Base-by-base conservation (phyloP, 148 eudicot species). In the Rhododendron williamsianum region DNA sequence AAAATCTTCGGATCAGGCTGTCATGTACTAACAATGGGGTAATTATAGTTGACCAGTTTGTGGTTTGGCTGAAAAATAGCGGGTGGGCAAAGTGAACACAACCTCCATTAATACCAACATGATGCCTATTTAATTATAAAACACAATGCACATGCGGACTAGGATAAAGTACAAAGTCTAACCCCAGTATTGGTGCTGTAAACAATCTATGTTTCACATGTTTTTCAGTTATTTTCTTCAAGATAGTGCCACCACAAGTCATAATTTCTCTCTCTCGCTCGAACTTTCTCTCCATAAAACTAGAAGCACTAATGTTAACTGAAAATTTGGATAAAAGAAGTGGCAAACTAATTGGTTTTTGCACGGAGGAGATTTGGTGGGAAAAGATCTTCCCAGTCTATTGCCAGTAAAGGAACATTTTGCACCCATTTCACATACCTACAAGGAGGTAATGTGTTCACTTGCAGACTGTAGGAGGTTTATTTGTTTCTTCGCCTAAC, bases 1-100 rank as follows among this genome's bases (percentile, higher is more conserved):
- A 33, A 82, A 63, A 60, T 82, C 27, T 80, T 51, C 9, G 18
- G 60, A 78, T 78, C 35, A 80, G 82, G 63, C n/a, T 25, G 54
- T 52, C n/a, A 30, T 52, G 16, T 13, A 2, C 27, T 65, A 9
- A 60, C n/a, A 21, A 23, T 23, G 30, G 71, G 71, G 71, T 65
- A 23, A 65, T 65, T 65, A 2, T 9, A 65, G 27, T 23, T 54
- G 27, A 65, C 72, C 72, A 65, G 15, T 67, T 25, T 67, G 73
- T n/a, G 13, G 72, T 67, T 25, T 67, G 72, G 72, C 33, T 9
- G 71, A n/a, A 63, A 63, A n/a, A 25, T 25, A n/a, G 33, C 13
- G 0, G 71, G 72, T 67, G 72, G 72, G 35, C 72, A 8, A 67
- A 10, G 1, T 67, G 72, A 25, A 67, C 15, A 67, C 27, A 67